A percentile compares a stretch with the other conserved stretches of the same genome.
phyloP scores from a whole-genome alignment of 2,329 filamentous ascomycete genomes.

The Cryphonectria carpinicola region DNA sequence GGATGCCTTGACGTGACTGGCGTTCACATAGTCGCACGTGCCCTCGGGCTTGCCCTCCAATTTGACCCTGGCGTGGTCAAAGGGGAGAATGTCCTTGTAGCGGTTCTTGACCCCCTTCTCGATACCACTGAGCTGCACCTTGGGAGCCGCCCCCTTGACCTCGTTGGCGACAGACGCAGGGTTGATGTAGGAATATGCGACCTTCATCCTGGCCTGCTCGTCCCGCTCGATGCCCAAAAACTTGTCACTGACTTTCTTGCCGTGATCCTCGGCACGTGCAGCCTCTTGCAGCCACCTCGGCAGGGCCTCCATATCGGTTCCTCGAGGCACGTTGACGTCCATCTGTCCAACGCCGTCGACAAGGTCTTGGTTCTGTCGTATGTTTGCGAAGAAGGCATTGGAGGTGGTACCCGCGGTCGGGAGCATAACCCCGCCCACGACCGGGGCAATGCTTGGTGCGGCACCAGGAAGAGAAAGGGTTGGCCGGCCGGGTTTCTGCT shows the following conservation, averaged over 20 bases:
- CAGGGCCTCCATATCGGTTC: conserved; percentile 54
- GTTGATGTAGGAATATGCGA: conserved; percentile 63
- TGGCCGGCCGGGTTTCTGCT: conserved; percentile 41
- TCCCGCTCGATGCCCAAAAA: conserved; percentile 83
- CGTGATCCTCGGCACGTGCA: conserved; percentile 68
- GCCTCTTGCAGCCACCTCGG: conserved; percentile 80
- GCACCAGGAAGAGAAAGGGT: conserved; percentile 54
- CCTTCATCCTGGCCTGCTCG: conserved; percentile 91
- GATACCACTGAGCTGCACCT: conserved; percentile 82
- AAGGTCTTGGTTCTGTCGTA: conserved; percentile 94
- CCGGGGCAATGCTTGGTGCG: conserved; percentile 62
- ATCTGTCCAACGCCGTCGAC: conserved; percentile 90
- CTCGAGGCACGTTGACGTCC: conserved; percentile 54
- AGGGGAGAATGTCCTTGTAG: conserved; percentile 97
- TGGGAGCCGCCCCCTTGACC: conserved; percentile 31
- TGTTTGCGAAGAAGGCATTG: conserved; percentile 95
- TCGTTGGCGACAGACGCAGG: conserved; percentile 41
- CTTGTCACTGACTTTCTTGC: conserved; percentile 78
- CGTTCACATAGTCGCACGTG: conserved; percentile 93
- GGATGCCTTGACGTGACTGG: conserved; percentile 79
- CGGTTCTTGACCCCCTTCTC: conserved; percentile 95
- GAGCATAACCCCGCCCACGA: conserved; percentile 88
- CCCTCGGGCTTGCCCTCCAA: conserved; percentile 69
- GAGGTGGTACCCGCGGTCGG: conserved; percentile 69
- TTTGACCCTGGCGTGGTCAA: conserved; percentile 88